Conservation (phyloP, 1,139 yeast genomes). For the Zygosaccharomyces sapae region DNA sequence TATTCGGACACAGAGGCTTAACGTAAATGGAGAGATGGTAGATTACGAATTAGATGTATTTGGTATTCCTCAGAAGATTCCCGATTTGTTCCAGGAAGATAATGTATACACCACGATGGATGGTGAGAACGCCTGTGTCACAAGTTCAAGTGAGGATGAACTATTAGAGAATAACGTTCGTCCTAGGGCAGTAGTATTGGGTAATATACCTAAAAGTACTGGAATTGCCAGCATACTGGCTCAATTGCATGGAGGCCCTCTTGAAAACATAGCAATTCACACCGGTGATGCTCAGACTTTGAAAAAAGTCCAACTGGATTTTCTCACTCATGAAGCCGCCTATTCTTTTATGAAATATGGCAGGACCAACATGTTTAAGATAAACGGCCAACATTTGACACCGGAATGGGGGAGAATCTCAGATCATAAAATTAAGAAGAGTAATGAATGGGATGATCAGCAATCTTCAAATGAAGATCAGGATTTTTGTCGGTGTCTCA, state of each 20-base stretch:
- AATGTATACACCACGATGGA: slow-evolving; percentile 5
- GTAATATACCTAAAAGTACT: slow-evolving; percentile 40
- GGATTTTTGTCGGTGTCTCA: slow-evolving; percentile 38
- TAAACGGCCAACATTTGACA: slow-evolving; percentile 52
- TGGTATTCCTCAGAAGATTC: slow-evolving; percentile 15
- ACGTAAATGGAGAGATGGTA: slow-evolving; percentile 8
- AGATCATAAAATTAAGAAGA: neutral
- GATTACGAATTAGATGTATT: slow-evolving; percentile 12
- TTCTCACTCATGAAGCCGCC: slow-evolving; percentile 54
- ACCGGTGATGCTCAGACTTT: slow-evolving; percentile 12
- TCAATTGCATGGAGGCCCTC: slow-evolving; percentile 71
- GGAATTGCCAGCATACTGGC: slow-evolving; percentile 52
- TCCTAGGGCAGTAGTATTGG: slow-evolving; percentile 35
- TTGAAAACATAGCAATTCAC: slow-evolving; percentile 47
- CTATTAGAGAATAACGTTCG: slow-evolving; percentile 4
- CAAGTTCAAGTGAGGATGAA: slow-evolving; percentile 17
- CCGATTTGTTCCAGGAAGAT: slow-evolving; percentile 14
- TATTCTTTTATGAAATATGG: slow-evolving; percentile 52
- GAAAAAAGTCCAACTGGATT: slow-evolving; percentile 48
- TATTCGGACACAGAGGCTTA: slow-evolving; percentile 1
- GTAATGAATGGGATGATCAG: neutral
- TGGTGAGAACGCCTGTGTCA: slow-evolving; percentile 4
- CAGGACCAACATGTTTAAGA: slow-evolving; percentile 51
- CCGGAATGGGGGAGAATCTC: slow-evolving; percentile 38
- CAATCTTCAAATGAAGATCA: slow-evolving; percentile 12